Evolutionary conservation across 1,284 basidiomycete genomes (phyloP).

Genomic region (Phellinidium pouzarii): DNA sequence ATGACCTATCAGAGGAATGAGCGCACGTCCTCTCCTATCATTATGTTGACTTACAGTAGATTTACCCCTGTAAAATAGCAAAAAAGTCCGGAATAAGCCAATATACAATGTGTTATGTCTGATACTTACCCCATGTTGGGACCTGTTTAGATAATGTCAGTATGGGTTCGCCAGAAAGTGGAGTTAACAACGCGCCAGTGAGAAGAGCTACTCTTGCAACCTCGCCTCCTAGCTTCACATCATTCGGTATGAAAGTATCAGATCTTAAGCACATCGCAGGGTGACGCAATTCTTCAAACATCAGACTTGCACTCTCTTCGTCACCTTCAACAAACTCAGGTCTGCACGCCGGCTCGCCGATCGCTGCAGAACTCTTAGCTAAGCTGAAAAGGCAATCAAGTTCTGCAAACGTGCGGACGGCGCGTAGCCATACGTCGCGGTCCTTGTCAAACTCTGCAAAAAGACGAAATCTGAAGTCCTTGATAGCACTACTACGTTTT

Average conservation of each 20-base stretch:
- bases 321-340: constrained; percentile 82
- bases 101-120: neutral
- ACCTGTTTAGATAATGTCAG: constrained; percentile 33
- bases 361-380: constrained; percentile 81
- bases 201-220: constrained; percentile 79
- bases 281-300: constrained; percentile 82
- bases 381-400: constrained; percentile 93
- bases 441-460: constrained; percentile 85
- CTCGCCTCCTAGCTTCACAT: constrained; percentile 80
- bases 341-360: constrained; percentile 90
- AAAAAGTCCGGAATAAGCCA: neutral
- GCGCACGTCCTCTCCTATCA: neutral
- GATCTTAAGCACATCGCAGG: constrained; percentile 67
- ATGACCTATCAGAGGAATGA: constrained; percentile 47
- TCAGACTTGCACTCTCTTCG: constrained; percentile 68
- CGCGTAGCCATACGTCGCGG: constrained; percentile 70
- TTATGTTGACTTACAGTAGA: constrained; percentile 56
- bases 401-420: constrained; percentile 75
- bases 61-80: constrained; percentile 55
- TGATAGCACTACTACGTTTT: constrained; percentile 71
- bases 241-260: constrained; percentile 88
- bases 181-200: constrained; percentile 59
- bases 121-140: constrained; percentile 83
- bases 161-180: constrained; percentile 3
- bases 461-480: constrained; percentile 76